phyloP scores from a whole-genome alignment of 116 monocot genomes.

The Zostera marina region DNA sequence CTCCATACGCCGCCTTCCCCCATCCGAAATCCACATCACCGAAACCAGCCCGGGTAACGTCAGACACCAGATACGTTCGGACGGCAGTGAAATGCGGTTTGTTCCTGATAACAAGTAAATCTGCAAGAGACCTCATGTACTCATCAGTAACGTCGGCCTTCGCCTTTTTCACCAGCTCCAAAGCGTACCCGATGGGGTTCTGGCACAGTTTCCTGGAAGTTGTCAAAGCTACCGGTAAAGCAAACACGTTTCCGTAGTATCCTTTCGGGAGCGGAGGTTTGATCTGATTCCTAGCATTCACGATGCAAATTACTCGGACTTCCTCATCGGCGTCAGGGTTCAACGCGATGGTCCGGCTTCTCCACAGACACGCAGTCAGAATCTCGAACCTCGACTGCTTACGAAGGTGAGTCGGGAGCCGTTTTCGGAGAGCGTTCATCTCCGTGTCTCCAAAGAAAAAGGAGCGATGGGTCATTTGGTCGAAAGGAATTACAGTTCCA shows the following conservation, averaged over 20 bases:
- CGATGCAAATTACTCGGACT: slow-evolving; percentile 50
- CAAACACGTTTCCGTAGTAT: slow-evolving; percentile 63
- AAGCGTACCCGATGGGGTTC: slow-evolving; percentile 40
- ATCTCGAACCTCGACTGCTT: slow-evolving; percentile 37
- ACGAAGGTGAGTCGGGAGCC: slow-evolving; percentile 28
- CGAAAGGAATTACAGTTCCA: slow-evolving; percentile 33
- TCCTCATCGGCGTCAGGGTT: slow-evolving; percentile 27
- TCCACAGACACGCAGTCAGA: slow-evolving; percentile 47
- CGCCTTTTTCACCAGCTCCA: slow-evolving; percentile 35
- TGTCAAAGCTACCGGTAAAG: slow-evolving; percentile 39
- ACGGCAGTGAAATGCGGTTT: slow-evolving; percentile 45
- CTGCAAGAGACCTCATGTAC: slow-evolving; percentile 48
- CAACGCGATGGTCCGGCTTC: slow-evolving; percentile 45
- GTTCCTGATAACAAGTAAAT: slow-evolving; percentile 39
- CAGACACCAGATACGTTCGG: slow-evolving; percentile 45
- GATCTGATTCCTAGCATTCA: slow-evolving; percentile 27
- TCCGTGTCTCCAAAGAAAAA: slow-evolving; percentile 38
- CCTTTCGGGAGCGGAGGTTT: slow-evolving; percentile 23
- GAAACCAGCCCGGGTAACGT: slow-evolving; percentile 44
- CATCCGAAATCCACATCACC: slow-evolving; percentile 51
- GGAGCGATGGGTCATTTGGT: slow-evolving; percentile 47
- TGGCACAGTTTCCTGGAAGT: slow-evolving; percentile 19
- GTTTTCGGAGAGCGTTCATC: slow-evolving; percentile 19
- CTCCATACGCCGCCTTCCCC: slow-evolving; percentile 47
- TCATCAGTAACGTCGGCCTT: slow-evolving; percentile 38